Base-by-base conservation (phyloP, 1,139 yeast species). In the Saccharomyces uvarum region DNA sequence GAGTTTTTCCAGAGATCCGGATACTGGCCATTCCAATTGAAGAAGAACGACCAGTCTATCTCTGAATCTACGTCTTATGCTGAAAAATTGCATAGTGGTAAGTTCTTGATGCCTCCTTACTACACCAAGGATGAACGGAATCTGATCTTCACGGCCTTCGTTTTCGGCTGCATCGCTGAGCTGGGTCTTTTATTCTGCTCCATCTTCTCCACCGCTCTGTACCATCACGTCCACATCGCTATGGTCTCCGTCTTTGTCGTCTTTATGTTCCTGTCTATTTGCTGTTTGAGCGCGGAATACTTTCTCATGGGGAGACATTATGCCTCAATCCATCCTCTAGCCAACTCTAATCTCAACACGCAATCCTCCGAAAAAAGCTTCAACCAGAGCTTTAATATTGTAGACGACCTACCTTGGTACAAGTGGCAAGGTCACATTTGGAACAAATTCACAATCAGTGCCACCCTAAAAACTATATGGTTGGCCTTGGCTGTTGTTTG, bases 201-300 rank as follows among this genome's bases (percentile, higher is more conserved):
- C 0, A 83, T 88, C 54, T 85, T 88, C 72, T 84, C 86, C 63
- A 86, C 91, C 42, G 78, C 80, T 46, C 64, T 65, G 42, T 85
- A 77, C 71, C 82, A 78, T 53, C 65, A 65, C 7, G 88, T 81
- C 2, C 98, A 91, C 71, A 64, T 79, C 42, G 67, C 84, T 9
- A 85, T 88, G 85, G 86, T 90, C 47, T 81, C 76, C 2, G 74
- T 89, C 9, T 91, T 91, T 67, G 82, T 90, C 57, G 82, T 79
- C n/a, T 82, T 83, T 61, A 76, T 84, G 50, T 88, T 88, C 57
- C 66, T 86, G 38, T 81, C 93, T 4, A 77, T 86, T 54, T 65
- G 82, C 46, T 82, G 81, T 66, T 79, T 87, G 58, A 78, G 83
- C 54, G 71, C 79, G 47, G 83, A 84, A 65, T 82, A 85, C 59